Evolutionary conservation across 495 filamentous ascomycete genomes (phyloP), one percentile per base, ranked within the genome.

Genomic region (Xylaria flabelliformis): DNA sequence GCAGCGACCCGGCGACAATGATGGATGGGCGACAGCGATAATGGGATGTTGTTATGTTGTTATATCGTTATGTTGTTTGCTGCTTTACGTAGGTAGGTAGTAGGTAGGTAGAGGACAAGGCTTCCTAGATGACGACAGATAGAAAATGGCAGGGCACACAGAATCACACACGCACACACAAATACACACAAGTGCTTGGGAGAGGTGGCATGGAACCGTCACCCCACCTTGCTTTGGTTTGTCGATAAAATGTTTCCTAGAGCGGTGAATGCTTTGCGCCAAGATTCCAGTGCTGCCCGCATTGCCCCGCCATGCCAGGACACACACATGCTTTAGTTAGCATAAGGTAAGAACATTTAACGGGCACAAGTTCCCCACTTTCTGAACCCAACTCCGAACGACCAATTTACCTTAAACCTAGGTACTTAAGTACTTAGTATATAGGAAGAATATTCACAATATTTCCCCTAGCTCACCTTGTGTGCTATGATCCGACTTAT

Each of bases 91-190:
- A 41, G 39, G 42, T 51, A n/a, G n/a, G n/a, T n/a, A n/a, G n/a
- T 29, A 29, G 26, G 26, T 29, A 29, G n/a, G n/a, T n/a, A 32
- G 32, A 53, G 55, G 42, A 42, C 13, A 53, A 50, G 56, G 71
- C 29, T 56, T 48, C 6, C 19, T 48, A 34, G 55, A 73, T 73
- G 64, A 64, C 53, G 65, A 67, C 42, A 72, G 65, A 67, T 29
- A 72, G 70, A 61, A 73, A 72, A 75, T 73, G 75, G 34, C 74
- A 69, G 75, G 74, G 74, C 68, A 68, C 75, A 67, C 39, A 58
- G 34, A 65, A n/a, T 42, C 39, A 42, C 2, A 39, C 6, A 55
- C 17, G 59, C 32, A 59, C 32, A 48, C 44, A 70, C 9, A 39
- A 39, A 66, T n/a, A 48, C 44, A 70, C 9, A 39, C 19, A 48